phyloP scores from a whole-genome alignment of 176 grass and related monocot species.

The Hsuehochloa calcarea region DNA sequence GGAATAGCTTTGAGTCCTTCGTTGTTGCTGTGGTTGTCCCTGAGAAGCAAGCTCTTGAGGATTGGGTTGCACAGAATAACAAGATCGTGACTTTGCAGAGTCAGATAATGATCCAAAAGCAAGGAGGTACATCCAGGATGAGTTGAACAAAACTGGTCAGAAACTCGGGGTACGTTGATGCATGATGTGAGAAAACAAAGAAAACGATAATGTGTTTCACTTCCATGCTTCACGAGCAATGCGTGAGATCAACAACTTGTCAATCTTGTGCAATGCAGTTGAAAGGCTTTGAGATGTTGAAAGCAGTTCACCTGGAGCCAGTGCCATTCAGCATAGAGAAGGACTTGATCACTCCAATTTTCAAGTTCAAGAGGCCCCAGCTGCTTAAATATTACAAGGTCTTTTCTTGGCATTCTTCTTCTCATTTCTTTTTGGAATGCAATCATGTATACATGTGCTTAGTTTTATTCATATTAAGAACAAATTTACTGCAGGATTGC shows the following conservation, averaged over 20 bases:
- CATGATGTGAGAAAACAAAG: background rate
- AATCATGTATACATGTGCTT: background rate
- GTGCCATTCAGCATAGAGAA: constrained; percentile 84
- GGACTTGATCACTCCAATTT: constrained; percentile 86
- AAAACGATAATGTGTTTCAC: background rate
- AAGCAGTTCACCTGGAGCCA: constrained; percentile 66
- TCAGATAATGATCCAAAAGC: constrained; percentile 63
- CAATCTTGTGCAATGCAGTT: constrained; percentile 44
- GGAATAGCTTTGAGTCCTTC: constrained; percentile 92
- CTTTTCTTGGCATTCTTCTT: background rate
- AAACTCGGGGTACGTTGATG: constrained; percentile 52
- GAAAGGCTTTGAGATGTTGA: constrained; percentile 96
- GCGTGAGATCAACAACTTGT: background rate
- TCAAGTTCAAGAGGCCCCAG: constrained; percentile 90
- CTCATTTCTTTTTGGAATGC: background rate
- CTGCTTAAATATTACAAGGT: constrained; percentile 89
- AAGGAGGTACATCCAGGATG: constrained; percentile 60
- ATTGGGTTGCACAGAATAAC: constrained; percentile 67
- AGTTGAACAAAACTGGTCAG: constrained; percentile 68
- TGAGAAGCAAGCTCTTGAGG: constrained; percentile 68
- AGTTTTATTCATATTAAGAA: constrained; percentile 4
- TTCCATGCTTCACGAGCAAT: background rate
- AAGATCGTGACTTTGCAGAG: constrained; percentile 46
- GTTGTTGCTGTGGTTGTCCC: constrained; percentile 83
- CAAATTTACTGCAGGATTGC: constrained; percentile 29